Evolutionary conservation across 1,139 yeast genomes (phyloP).

Genomic region (Sugiyamaella xylanicola): DNA sequence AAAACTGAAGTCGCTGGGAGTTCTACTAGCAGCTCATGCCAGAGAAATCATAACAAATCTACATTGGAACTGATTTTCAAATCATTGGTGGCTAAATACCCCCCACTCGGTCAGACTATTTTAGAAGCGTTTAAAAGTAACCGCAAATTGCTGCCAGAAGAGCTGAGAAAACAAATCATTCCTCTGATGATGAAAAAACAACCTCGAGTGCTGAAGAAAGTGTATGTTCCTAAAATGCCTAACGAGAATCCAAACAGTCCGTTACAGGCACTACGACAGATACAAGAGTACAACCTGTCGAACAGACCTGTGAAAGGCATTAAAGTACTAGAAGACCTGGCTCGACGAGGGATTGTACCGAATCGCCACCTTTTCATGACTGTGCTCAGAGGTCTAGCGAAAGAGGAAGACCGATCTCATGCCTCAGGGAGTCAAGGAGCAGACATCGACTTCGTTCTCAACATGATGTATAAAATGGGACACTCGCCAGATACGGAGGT

Average conservation of each 20-base stretch:
- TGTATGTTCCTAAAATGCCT: conserved; percentile 1
- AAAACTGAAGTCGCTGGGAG: neutral
- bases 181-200: conserved; percentile 6
- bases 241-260: conserved; percentile 13
- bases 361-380: conserved; percentile 24
- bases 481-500: conserved; percentile 22
- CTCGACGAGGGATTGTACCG: conserved; percentile 29
- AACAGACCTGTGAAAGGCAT: conserved; percentile 24
- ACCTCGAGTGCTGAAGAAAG: neutral
- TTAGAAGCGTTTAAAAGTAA: conserved; percentile 6
- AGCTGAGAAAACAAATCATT: neutral
- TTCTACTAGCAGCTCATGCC: neutral
- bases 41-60: neutral
- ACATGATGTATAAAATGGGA: conserved; percentile 25
- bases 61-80: conserved; percentile 5
- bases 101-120: conserved; percentile 6
- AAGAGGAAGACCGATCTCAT: conserved; percentile 7
- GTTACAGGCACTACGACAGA: conserved; percentile 17
- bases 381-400: conserved; percentile 26
- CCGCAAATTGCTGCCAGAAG: neutral
- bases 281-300: conserved; percentile 20
- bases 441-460: conserved; percentile 22
- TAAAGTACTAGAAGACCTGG: conserved; percentile 25
- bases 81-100: conserved; percentile 7
- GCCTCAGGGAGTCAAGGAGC: neutral